These are phyloP conservation scores for Pterocarpus macrocarpus DNA, from an alignment of 306 rosid genomes.

Conservation along the genomic window DNA sequence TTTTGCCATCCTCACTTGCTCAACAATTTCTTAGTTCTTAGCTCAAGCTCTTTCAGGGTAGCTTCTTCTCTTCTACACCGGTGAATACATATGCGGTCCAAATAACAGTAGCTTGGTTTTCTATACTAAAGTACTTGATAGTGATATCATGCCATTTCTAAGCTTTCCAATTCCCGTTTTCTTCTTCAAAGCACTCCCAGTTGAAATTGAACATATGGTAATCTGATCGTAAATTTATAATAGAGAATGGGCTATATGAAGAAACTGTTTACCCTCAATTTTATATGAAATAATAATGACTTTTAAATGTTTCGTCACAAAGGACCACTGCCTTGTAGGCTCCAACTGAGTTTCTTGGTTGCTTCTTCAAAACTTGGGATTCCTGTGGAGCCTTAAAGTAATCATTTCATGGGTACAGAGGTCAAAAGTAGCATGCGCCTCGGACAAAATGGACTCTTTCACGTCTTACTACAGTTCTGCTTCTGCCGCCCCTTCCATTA, in stretches of 20 bases:
- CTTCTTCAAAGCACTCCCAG: constrained; percentile 20
- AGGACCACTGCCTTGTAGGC: constrained; percentile 31
- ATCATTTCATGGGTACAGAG: constrained; percentile 33
- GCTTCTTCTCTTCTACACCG: constrained; percentile 18
- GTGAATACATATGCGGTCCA: constrained; percentile 29
- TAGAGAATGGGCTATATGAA: constrained; percentile 40
- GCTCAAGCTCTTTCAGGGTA: constrained; percentile 33
- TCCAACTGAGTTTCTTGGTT: constrained; percentile 44
- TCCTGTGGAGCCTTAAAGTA: constrained; percentile 32
- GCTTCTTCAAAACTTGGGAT: constrained; percentile 38
- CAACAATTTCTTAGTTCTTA: not conserved
- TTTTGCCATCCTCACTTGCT: constrained; percentile 60
- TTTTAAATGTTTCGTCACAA: not conserved
- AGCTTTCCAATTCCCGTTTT: constrained; percentile 18
- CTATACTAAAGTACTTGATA: constrained; percentile 35
- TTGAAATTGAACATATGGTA: constrained; percentile 42
- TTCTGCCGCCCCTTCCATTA: constrained; percentile 50
- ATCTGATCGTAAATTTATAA: constrained; percentile 21
- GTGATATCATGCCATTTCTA: constrained; percentile 20
- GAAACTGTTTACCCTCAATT: constrained; percentile 15
- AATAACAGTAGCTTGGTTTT: constrained; percentile 37
- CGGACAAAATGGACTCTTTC: constrained; percentile 37
- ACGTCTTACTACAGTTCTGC: constrained; percentile 32
- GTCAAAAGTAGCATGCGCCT: constrained; percentile 62
- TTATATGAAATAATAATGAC: constrained; percentile 27